Evolutionary conservation across 805 yeast genomes (phyloP).

Genomic region (Candida ipomoeae): DNA sequence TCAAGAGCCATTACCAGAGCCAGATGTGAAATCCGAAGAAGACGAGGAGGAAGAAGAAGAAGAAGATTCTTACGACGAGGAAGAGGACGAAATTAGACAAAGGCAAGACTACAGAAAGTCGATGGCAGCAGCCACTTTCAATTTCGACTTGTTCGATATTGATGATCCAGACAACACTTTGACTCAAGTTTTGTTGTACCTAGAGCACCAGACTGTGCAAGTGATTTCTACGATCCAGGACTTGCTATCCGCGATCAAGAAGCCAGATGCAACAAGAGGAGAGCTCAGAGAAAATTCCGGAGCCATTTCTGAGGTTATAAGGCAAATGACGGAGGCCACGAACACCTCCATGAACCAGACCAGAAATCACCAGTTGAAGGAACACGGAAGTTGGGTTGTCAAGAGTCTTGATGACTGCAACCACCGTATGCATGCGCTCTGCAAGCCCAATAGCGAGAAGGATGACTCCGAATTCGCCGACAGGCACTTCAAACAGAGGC

Average conservation of each 20-base stretch:
- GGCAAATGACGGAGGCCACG: constrained; percentile 88
- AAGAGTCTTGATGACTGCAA: constrained; percentile 81
- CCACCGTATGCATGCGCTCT: constrained; percentile 72
- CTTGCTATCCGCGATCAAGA: constrained; percentile 69
- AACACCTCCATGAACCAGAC: constrained; percentile 84
- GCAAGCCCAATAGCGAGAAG: constrained; percentile 41
- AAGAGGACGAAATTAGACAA: constrained; percentile 35
- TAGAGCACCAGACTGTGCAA: constrained; percentile 90
- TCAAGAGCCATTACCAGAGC: constrained; percentile 5
- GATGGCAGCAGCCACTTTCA: constrained; percentile 55
- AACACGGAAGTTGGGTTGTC: constrained; percentile 89
- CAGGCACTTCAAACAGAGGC: constrained; percentile 83
- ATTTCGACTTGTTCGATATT: constrained; percentile 71
- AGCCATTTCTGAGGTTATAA: constrained; percentile 74
- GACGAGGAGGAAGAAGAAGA: constrained; percentile 16
- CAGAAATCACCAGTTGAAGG: constrained; percentile 76
- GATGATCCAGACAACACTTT: constrained; percentile 86
- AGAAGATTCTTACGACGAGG: constrained; percentile 23
- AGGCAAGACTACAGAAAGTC: constrained; percentile 45
- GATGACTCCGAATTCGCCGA: constrained; percentile 69
- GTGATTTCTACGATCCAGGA: constrained; percentile 88
- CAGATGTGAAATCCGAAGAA: constrained; percentile 1
- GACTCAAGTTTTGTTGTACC: constrained; percentile 73
- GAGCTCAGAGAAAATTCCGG: constrained; percentile 66
- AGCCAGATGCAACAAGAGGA: constrained; percentile 72